Evolutionary conservation across 2,329 filamentous ascomycete genomes (phyloP).

Genomic region (Dactylellina leptospora): DNA sequence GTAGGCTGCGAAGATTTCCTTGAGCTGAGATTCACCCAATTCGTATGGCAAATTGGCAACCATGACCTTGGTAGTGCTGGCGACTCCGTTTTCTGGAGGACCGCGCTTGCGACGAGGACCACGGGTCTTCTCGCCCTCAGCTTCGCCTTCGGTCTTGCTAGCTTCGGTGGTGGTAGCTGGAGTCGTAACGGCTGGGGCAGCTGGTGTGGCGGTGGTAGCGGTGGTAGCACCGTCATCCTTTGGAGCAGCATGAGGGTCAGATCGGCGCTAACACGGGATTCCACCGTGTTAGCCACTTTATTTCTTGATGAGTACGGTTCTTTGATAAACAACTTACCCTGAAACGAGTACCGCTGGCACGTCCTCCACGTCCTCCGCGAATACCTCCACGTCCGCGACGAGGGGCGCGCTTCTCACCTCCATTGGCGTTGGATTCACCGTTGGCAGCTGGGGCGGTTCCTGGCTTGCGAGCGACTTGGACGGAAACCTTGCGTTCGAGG

Average conservation of each 20-base stretch:
- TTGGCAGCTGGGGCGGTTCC: conserved; percentile 75
- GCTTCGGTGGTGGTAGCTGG: conserved; percentile 62
- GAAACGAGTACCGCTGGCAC: conserved; percentile 65
- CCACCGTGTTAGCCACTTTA: conserved; percentile 47
- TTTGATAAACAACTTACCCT: conserved; percentile 64
- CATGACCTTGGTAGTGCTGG: conserved; percentile 99
- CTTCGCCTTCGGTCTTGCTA: conserved; percentile 66
- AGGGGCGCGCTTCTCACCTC: conserved; percentile 65
- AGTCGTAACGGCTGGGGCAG: conserved; percentile 66
- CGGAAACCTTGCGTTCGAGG: conserved; percentile 97
- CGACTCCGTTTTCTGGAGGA: conserved; percentile 93
- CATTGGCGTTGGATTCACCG: conserved; percentile 76
- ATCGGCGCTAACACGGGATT: conserved; percentile 55
- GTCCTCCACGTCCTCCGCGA: conserved; percentile 69
- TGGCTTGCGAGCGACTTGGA: conserved; percentile 97
- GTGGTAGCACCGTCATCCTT: conserved; percentile 67
- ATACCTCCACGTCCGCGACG: conserved; percentile 69
- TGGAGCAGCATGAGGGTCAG: conserved; percentile 57
- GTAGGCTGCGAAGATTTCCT: conserved; percentile 95
- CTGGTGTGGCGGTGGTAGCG: conserved; percentile 68
- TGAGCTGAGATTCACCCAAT: conserved; percentile 95
- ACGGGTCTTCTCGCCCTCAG: conserved; percentile 58
- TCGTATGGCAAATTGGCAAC: conserved; percentile 99
- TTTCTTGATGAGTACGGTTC: conserved; percentile 1
- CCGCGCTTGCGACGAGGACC: conserved; percentile 77